Percentiles rank a stretch among this genome's conserved stretches.
Evolutionary conservation across 345 rosid species (phyloP).

Genomic region (Corchorus olitorius): DNA sequence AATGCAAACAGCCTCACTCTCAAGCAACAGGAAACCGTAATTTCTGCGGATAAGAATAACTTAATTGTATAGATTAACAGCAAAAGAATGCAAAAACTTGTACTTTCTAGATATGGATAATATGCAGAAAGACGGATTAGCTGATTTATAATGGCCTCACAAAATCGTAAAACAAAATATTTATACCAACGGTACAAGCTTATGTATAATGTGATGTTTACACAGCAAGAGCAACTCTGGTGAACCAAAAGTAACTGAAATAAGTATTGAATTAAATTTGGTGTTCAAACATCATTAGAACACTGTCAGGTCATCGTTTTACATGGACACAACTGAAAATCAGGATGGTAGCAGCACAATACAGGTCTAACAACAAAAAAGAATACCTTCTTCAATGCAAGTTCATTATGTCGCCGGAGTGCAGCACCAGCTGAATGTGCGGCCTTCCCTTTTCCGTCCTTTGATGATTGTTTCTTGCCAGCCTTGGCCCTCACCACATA

Average conservation of each 20-base stretch:
- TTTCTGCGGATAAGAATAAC: no score
- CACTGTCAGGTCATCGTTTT: neutral
- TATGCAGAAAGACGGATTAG: no score
- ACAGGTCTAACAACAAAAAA: neutral
- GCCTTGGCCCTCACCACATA: conserved; percentile 98
- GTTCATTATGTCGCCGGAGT: conserved; percentile 92
- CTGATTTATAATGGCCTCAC: neutral
- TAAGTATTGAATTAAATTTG: no score
- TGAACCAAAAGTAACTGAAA: no score
- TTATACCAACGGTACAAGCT: neutral
- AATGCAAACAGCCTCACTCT: neutral
- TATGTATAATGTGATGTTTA: no score
- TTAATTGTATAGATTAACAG: no score
- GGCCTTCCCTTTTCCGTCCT: conserved; percentile 82
- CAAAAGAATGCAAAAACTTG: no score
- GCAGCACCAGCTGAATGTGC: conserved; percentile 97
- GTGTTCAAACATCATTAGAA: neutral
- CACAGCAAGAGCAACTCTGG: no score
- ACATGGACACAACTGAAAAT: neutral
- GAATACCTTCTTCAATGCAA: conserved; percentile 87
- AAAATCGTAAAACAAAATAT: neutral
- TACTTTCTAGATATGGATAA: no score
- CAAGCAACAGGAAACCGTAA: neutral
- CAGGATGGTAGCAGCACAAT: neutral
- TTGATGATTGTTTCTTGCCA: conserved; percentile 92